phyloP scores from a whole-genome alignment of 2,329 filamentous ascomycete species.

The Phialophora macrospora region DNA sequence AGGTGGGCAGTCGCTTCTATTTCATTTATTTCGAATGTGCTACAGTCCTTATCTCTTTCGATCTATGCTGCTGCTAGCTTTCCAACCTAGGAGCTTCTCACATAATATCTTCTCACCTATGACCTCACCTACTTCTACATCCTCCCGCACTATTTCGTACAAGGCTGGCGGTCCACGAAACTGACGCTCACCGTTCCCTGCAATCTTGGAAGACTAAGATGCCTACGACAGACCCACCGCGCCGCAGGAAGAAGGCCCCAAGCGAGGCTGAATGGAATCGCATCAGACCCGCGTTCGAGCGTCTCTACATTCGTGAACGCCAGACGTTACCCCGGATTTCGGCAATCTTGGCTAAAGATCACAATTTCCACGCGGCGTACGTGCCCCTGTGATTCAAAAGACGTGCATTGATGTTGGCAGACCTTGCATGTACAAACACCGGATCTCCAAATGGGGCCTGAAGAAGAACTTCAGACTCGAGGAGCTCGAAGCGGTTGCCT shows the following conservation, averaged over 20 bases:
- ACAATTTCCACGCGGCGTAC: constrained; percentile 70
- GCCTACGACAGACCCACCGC: not conserved
- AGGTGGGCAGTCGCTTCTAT: not conserved
- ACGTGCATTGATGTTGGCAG: constrained; percentile 14
- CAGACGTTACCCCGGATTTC: constrained; percentile 71
- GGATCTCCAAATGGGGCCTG: constrained; percentile 29
- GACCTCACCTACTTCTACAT: not conserved
- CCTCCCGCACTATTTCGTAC: not conserved
- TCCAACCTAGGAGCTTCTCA: not conserved
- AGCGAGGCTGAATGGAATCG: constrained; percentile 61
- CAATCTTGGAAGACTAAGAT: constrained; percentile 3
- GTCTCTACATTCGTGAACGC: constrained; percentile 75
- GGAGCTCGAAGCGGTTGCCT: constrained; percentile 26
- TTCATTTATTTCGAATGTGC: not conserved
- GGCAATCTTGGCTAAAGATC: constrained; percentile 66
- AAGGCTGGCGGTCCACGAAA: not conserved
- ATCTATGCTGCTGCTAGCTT: not conserved
- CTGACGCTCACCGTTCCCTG: not conserved
- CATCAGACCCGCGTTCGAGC: constrained; percentile 66
- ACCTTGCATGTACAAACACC: constrained; percentile 30
- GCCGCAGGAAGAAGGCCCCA: constrained; percentile 18
- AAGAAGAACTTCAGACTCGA: constrained; percentile 30
- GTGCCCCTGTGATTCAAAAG: not conserved
- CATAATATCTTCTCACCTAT: not conserved
- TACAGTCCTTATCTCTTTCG: not conserved